Evolutionary conservation across 768 basidiomycete species (phyloP), one percentile per base, ranked within the genome.

Genomic region (Hygrophorus russula): DNA sequence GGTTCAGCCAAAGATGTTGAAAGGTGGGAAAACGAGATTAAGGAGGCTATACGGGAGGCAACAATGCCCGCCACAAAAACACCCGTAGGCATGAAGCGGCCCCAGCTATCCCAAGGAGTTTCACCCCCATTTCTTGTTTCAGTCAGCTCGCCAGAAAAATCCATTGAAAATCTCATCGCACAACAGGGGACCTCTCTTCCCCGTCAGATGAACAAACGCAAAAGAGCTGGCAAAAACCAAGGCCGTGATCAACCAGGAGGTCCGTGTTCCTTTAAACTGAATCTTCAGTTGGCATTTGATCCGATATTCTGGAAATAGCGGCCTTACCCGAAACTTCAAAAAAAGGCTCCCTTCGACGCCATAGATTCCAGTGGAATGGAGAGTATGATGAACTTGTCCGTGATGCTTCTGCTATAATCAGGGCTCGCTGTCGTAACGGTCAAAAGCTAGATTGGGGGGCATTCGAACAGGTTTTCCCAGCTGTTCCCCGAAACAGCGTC

Each of bases 311-410:
- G 17, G 8, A n/a, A 13, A 39, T 19, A 39, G 37, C 3, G 5
- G 37, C n/a, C n/a, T 19, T 14, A 39, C 4, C 6, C 20, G 34
- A 46, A 18, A 41, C 36, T 27, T 44, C 55, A 28, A 45, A 51
- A 12, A 56, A 55, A 37, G 53, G 45, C 17, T 42, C 53, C 12
- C 51, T 53, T 36, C 68, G 82, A 41, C 71, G 85, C 13, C 73
- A 78, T 38, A 70, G 81, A 43, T 89, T 90, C 56, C 76, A 77
- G 38, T 98, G 90, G 91, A 87, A 75, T 43, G 61, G 72, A 32
- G 87, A 93, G 39, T 89, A 81, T 44, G 91, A 97, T 44, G 94
- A 98, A 47, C 72, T 92, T 31, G 81, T 83, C 18, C 76, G 83
- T 42, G 94, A 98, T 55, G 82, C 82, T 0, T 80, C 78, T 36